Evolutionary conservation across 805 yeast genomes (phyloP).

Genomic region (Sugiyamaella americana): DNA sequence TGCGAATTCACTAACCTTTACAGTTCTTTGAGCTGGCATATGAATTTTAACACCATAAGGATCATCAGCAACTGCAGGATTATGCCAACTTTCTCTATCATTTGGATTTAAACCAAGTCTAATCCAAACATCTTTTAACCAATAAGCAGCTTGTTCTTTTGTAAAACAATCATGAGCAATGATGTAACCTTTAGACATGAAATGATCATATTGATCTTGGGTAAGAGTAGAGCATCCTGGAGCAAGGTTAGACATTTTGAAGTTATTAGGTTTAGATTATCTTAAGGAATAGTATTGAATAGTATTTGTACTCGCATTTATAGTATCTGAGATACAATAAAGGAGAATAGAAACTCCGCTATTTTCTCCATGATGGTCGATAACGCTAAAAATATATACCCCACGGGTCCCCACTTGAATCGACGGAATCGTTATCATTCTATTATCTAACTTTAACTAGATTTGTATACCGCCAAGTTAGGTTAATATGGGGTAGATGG

Average conservation of each 20-base stretch:
- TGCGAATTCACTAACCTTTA: conserved; percentile 9
- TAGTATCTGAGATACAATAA: too few species aligned
- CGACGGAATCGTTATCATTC: too few species aligned
- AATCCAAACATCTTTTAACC: conserved; percentile 13
- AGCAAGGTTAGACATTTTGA: not conserved
- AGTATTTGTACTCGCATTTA: too few species aligned
- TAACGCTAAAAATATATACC: not conserved
- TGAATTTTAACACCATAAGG: conserved; percentile 9
- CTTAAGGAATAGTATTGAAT: too few species aligned
- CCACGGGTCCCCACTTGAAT: too few species aligned
- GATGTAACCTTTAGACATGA: conserved; percentile 9
- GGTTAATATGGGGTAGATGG: too few species aligned
- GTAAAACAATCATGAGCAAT: conserved; percentile 9
- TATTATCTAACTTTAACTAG: too few species aligned
- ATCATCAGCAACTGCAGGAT: conserved; percentile 6
- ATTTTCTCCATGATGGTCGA: not conserved
- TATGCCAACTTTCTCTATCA: conserved; percentile 8
- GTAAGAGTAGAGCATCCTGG: conserved; percentile 8
- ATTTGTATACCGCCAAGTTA: too few species aligned
- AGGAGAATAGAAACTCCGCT: not conserved
- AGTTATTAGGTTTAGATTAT: not conserved
- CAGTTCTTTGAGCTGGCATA: conserved; percentile 9
- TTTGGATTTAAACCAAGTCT: conserved; percentile 11
- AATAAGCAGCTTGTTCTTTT: conserved; percentile 8
- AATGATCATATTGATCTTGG: conserved; percentile 7